Base-by-base conservation (phyloP, 305 asterid species). In the Ruellia speciosa region DNA sequence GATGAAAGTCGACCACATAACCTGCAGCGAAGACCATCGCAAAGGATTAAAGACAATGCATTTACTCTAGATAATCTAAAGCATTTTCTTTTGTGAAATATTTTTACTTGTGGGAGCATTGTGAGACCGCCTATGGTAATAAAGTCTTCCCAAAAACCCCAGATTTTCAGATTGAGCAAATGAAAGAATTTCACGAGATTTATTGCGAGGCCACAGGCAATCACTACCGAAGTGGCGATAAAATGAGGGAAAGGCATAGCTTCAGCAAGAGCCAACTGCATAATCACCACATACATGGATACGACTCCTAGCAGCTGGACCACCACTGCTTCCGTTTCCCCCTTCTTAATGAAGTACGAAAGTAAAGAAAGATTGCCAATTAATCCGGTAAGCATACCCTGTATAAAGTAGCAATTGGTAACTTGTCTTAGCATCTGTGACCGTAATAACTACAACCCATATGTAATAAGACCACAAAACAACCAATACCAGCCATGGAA, bases 311-410 rank as follows among this genome's bases (percentile, higher is more conserved):
- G 66, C 4, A 94, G 75, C 75, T 93, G 99, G 69, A 88, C 99
- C 54, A 81, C 73, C 40, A 74, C 87, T 20, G 81, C 96, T 75
- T 85, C 99, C 31, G 81, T 78, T 73, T 88, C 99, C 79, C 70
- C 79, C 78, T 93, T 93, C 75, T 84, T 86, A 63, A 87, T 83
- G 60, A 93, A 93, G 80, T 93, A 93, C 0, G 97, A 93, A 33
- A 79, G 87, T 51, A 93, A 65, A 51, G 90, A 86, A 34, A 93
- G 82, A 77, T 93, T 93, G 54, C 97, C 99, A 20, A 93, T 94
- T 74, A 93, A 75, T 73, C 99, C 99, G 45, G 99, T 93, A 69
- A 93, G 77, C 96, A 89, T 89, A 58, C 97, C 99, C 99, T 93
- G 70, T 49, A 68, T 53, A 18, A 54, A 56, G 57, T 33, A 24